Evolutionary conservation across 164 flowering plant species (phyloP), one percentile per base, ranked within the genome.

Genomic region (Vitis rotundifolia): DNA sequence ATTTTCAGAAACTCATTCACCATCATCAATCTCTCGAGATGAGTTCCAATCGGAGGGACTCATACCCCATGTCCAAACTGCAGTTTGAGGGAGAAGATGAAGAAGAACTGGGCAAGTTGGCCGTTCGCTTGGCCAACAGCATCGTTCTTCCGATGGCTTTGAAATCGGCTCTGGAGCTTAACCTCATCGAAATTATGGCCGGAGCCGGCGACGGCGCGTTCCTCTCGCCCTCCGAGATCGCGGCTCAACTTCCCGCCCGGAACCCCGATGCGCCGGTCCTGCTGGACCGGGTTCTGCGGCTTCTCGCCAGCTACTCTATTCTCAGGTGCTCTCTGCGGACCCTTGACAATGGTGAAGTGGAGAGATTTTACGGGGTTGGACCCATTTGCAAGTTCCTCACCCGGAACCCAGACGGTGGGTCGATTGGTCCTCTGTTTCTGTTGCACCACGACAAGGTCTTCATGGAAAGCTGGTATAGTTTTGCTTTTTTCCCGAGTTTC

Each of bases 151-250:
- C 79, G 0, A 72, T 78, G 79, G 71, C 59, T 16, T 44, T 79
- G 19, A 76, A 73, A 16, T 70, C 82, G 49, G 75, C 75, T 5
- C 9, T 76, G 18, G 79, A 76, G 72, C 82, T 79, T 61, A 67
- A 69, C 10, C 14, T 78, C 47, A 54, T 78, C 19, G 76, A 75
- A 22, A 66, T 66, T 63, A 29, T 75, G 44, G 28, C 49, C 6
- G n/a, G 11, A 1, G 70, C 76, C 5, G 63, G 62, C 3, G 69
- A 15, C 5, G 75, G 71, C 37, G 49, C 48, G 3, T 75, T 47
- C 62, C 19, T 76, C 49, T 69, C 76, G 4, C 37, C 82, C 53
- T 72, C 77, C 29, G 71, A 72, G 50, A 71, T 78, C 5, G 70
- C 81, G 2, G 48, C 44, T 2, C 14, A 55, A 61, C 49, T 74